phyloP scores from a whole-genome alignment of 208 protist species.

The Eutreptiella sp. region DNA sequence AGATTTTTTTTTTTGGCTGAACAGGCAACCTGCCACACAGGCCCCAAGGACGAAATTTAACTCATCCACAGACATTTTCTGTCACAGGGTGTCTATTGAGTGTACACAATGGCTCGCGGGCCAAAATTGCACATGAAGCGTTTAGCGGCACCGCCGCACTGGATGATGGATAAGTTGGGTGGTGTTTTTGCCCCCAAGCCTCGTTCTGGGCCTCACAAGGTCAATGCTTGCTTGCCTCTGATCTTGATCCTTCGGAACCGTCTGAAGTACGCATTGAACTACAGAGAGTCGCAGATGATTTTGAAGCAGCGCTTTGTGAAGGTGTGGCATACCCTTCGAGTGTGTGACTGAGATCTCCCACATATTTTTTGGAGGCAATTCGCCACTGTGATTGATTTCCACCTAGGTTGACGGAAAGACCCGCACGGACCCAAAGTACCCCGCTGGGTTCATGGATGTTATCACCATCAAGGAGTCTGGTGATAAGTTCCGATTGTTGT shows the following conservation, averaged over 20 bases:
- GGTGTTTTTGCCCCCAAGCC: constrained; percentile 94
- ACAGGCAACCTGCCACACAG: too few species aligned
- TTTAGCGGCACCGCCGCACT: constrained; percentile 96
- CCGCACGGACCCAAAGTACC: constrained; percentile 93
- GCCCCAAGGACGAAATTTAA: too few species aligned
- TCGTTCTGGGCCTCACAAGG: constrained; percentile 95
- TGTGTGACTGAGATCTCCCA: neutral
- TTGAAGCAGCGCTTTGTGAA: constrained; percentile 88
- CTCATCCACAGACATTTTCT: too few species aligned
- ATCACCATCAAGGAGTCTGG: constrained; percentile 95
- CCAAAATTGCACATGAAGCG: constrained; percentile 99
- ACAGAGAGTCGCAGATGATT: constrained; percentile 92
- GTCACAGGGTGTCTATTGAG: too few species aligned
- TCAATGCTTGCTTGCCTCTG: constrained; percentile 85
- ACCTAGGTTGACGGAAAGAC: constrained; percentile 96
- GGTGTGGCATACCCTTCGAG: too few species aligned
- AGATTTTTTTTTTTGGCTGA: too few species aligned
- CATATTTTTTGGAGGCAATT: neutral
- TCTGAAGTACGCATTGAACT: constrained; percentile 97
- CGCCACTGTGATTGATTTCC: neutral
- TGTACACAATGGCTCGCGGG: constrained; percentile 63
- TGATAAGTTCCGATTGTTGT: constrained; percentile 97
- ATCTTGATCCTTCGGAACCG: constrained; percentile 84
- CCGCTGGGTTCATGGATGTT: constrained; percentile 97
- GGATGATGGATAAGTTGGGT: constrained; percentile 99